Evolutionary conservation across 1,139 yeast species (phyloP).

Genomic region (Casaregolazyma suthepensis): DNA sequence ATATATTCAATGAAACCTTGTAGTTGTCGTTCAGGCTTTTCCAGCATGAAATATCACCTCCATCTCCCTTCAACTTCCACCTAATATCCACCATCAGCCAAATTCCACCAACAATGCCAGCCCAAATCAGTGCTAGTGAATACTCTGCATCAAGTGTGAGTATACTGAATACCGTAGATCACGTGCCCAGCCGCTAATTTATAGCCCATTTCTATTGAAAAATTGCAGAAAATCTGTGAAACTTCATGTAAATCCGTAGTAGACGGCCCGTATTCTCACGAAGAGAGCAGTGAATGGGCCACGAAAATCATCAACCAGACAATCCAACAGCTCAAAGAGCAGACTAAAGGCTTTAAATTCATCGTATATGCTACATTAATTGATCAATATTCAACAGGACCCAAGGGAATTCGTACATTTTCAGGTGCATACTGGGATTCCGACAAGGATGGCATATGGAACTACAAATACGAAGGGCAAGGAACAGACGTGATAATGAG

Average conservation of each 20-base stretch:
- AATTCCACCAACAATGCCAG: conserved; percentile 9
- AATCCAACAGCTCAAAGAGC: conserved; percentile 21
- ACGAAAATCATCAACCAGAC: conserved; percentile 13
- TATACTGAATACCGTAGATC: not conserved
- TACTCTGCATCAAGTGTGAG: conserved; percentile 7
- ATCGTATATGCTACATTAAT: conserved; percentile 26
- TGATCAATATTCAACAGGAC: conserved; percentile 24
- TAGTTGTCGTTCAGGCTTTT: not conserved
- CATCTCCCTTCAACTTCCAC: not conserved
- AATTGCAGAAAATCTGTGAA: conserved; percentile 10
- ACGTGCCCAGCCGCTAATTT: not conserved
- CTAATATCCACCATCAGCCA: not conserved
- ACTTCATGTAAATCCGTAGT: conserved; percentile 11
- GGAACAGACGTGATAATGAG: conserved; percentile 25
- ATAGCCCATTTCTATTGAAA: conserved; percentile 15
- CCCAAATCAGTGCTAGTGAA: conserved; percentile 1
- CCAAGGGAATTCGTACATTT: conserved; percentile 25
- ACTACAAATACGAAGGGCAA: conserved; percentile 21
- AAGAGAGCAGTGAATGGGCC: conserved; percentile 8
- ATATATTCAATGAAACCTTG: not conserved
- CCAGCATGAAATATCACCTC: not conserved
- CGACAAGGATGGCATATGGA: conserved; percentile 34
- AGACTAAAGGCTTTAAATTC: conserved; percentile 29
- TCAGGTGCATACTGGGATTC: conserved; percentile 32
- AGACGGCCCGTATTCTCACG: conserved; percentile 8